A percentile compares a stretch with the other conserved stretches of the same genome.
phyloP scores from a whole-genome alignment of 2,329 filamentous ascomycete species.

The Bipolaris cookei region DNA sequence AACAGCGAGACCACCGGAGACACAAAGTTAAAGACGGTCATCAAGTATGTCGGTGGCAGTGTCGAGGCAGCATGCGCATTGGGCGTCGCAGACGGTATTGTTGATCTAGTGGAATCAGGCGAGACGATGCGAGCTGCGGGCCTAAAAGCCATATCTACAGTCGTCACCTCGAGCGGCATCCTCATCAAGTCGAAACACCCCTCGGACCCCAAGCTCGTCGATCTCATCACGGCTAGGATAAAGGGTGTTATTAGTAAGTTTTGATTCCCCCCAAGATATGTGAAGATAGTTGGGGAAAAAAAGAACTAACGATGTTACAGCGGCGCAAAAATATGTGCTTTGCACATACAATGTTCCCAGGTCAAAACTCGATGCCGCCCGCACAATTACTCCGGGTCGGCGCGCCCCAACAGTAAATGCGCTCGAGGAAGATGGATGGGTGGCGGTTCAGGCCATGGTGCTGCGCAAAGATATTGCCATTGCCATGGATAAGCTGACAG shows the following conservation, averaged over 20 bases:
- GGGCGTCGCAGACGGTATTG: constrained; percentile 94
- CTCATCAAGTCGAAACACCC: constrained; percentile 89
- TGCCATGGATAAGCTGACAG: constrained; percentile 83
- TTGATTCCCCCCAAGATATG: neutral
- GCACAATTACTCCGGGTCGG: constrained; percentile 87
- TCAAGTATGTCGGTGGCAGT: constrained; percentile 93
- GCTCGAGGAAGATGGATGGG: constrained; percentile 88
- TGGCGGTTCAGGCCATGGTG: constrained; percentile 94
- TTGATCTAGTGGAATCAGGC: constrained; percentile 96
- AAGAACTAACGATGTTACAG: constrained; percentile 42
- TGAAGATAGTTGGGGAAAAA: constrained; percentile 13
- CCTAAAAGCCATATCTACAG: constrained; percentile 91
- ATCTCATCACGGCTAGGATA: constrained; percentile 85
- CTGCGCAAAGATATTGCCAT: constrained; percentile 83
- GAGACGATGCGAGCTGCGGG: constrained; percentile 98
- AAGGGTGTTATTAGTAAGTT: constrained; percentile 82
- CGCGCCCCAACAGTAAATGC: constrained; percentile 90
- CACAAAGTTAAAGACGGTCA: constrained; percentile 77
- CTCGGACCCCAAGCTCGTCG: constrained; percentile 78
- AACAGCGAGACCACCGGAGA: constrained; percentile 47
- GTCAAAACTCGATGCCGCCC: constrained; percentile 68
- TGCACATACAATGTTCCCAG: constrained; percentile 96
- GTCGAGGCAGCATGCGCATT: constrained; percentile 96
- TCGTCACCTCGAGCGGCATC: constrained; percentile 84
- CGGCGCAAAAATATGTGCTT: constrained; percentile 89